phyloP scores from a whole-genome alignment of 768 basidiomycete species.

The Auricularia auricula-judae region DNA sequence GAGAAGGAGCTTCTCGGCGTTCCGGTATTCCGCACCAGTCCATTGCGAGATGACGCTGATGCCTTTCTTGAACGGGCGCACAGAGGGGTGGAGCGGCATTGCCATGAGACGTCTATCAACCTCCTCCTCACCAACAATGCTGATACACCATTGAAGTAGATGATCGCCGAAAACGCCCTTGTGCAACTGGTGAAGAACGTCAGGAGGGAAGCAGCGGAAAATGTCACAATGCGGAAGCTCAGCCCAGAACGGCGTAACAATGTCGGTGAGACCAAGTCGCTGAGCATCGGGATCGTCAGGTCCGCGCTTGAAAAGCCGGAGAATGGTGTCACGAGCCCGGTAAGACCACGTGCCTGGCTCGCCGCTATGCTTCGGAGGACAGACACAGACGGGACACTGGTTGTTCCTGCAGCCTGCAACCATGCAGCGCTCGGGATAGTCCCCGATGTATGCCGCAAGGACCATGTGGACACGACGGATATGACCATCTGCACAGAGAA shows the following conservation, averaged over 20 bases:
- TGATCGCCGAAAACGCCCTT: constrained; percentile 39
- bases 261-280: background rate
- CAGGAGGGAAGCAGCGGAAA: constrained; percentile 25
- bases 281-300: background rate
- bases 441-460: constrained; percentile 19
- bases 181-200: constrained; percentile 37
- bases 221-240: constrained; percentile 31
- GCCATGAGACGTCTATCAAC: constrained; percentile 10
- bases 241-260: constrained; percentile 27
- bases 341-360: background rate
- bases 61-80: constrained; percentile 21
- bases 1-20: constrained; percentile 11
- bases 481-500: constrained; percentile 26
- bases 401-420: constrained; percentile 5
- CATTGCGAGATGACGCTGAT: constrained; percentile 5
- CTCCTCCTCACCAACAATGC: constrained; percentile 6
- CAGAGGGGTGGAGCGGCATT: constrained; percentile 8
- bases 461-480: constrained; percentile 25
- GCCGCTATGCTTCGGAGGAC: background rate
- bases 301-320: background rate
- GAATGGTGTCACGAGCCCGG: background rate
- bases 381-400: constrained; percentile 7
- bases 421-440: constrained; percentile 10
- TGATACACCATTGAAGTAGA: constrained; percentile 23
- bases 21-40: constrained; percentile 5